A percentile compares a stretch with the other conserved stretches of the same genome.
Evolutionary conservation across 805 yeast genomes (phyloP).

Genomic region (Sugiyamaella americana): DNA sequence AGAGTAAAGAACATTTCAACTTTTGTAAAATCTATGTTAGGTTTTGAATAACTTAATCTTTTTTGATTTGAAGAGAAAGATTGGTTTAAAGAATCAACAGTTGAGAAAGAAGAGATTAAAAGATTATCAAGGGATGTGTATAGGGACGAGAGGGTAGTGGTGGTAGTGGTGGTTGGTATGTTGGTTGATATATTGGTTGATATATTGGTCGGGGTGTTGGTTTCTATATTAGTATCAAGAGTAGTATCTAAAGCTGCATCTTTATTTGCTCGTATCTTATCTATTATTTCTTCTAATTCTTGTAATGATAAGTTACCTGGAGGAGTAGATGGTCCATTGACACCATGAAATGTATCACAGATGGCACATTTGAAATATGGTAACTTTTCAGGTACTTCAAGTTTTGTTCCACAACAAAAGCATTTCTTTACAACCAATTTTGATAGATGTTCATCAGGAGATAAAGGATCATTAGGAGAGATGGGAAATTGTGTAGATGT

Average conservation of each 20-base stretch:
- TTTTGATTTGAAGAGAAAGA: conserved; percentile 42
- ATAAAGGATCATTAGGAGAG: background rate
- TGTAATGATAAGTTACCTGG: background rate
- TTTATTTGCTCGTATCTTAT: background rate
- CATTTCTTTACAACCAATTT: conserved; percentile 20
- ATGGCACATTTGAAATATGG: conserved; percentile 48
- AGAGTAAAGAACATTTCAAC: conserved; percentile 42
- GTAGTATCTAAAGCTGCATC: conserved; percentile 28
- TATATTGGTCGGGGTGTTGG: background rate
- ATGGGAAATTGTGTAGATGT: background rate
- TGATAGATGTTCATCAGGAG: background rate
- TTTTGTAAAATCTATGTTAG: conserved; percentile 47
- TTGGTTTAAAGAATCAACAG: conserved; percentile 41
- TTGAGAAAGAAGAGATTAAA: conserved; percentile 44
- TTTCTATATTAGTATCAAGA: too few relatives aligned
- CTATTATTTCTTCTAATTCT: conserved; percentile 7
- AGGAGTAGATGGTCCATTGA: background rate
- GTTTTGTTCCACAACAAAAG: conserved; percentile 27
- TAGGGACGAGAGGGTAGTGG: background rate
- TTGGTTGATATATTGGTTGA: too few relatives aligned
- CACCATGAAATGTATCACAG: conserved; percentile 37
- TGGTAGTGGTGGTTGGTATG: too few relatives aligned
- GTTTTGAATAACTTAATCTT: conserved; percentile 38
- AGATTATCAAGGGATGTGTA: conserved; percentile 37
- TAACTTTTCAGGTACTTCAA: conserved; percentile 23